Conservation (phyloP, 2,329 filamentous ascomycete species). For the Teratosphaeria zuluensis region DNA sequence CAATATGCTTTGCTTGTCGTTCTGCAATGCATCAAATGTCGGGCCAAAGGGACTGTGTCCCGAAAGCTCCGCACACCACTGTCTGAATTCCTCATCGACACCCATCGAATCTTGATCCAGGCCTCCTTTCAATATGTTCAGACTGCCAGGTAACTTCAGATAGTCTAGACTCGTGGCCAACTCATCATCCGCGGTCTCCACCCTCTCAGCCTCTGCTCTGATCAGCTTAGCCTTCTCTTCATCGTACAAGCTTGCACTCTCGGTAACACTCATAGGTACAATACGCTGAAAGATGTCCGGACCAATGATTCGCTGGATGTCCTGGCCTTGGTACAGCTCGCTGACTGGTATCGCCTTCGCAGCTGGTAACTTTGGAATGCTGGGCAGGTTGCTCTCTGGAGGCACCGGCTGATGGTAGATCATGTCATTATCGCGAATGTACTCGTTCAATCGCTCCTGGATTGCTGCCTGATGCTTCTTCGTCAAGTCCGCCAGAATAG, state of each 20-base stretch:
- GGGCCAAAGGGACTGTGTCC: slow-evolving; percentile 69
- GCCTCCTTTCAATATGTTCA: slow-evolving; percentile 86
- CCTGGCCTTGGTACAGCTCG: slow-evolving; percentile 92
- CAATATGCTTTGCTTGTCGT: slow-evolving; percentile 67
- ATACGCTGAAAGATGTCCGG: slow-evolving; percentile 96
- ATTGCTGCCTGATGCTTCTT: slow-evolving; percentile 73
- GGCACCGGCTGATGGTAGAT: slow-evolving; percentile 94
- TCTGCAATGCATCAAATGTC: slow-evolving; percentile 69
- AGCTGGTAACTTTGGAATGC: slow-evolving; percentile 82
- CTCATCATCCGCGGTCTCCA: slow-evolving; percentile 86
- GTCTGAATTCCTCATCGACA: slow-evolving; percentile 73
- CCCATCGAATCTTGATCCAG: slow-evolving; percentile 75
- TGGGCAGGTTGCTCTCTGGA: slow-evolving; percentile 67
- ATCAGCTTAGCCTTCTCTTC: slow-evolving; percentile 97
- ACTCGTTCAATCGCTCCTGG: slow-evolving; percentile 66
- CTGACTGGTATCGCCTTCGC: slow-evolving; percentile 96
- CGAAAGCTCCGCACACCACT: slow-evolving; percentile 88
- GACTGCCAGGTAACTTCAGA: slow-evolving; percentile 64
- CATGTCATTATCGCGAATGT: slow-evolving; percentile 91
- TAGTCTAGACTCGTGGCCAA: slow-evolving; percentile 95
- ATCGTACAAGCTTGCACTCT: slow-evolving; percentile 93
- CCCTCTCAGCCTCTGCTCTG: slow-evolving; percentile 84
- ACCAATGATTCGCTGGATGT: slow-evolving; percentile 93
- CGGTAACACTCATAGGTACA: slow-evolving; percentile 88
- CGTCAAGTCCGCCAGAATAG: slow-evolving; percentile 65